Evolutionary conservation across 441 rosid species (phyloP), one percentile per base, ranked within the genome.

Genomic region (Croton setiger): DNA sequence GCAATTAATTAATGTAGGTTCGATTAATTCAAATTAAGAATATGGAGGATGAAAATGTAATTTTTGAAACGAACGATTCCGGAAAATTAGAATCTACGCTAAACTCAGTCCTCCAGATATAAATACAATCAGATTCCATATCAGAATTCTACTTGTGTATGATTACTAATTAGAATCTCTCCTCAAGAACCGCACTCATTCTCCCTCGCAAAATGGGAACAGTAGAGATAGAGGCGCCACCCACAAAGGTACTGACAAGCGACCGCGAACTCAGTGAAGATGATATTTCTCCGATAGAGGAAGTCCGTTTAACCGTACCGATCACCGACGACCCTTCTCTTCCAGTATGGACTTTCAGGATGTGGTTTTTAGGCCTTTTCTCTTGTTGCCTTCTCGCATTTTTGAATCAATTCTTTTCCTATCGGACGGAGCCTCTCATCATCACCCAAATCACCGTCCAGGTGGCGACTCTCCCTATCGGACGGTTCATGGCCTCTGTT

Each of bases 381-480:
- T 81, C 91, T 3, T 86, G 88, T 62, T 52, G 53, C 8, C 78
- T 84, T 27, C 87, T 86, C 35, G 83, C 87, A 4, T 86, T 86
- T 58, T 41, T 84, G 60, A 86, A 83, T 80, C 85, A 82, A 21
- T 81, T 86, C 79, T 92, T 92, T 70, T 62, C 87, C 18, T 91
- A 91, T 84, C 78, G 97, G n/a, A 86, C 93, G 0, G 93, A 91
- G 84, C 91, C 97, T 5, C 88, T 91, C 3, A 47, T 91, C 67
- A 81, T 89, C 53, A 88, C 97, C 55, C 97, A 92, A 77, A 89
- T 89, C 82, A 88, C 92, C 15, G 91, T 89, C 73, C 92, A 86
- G 77, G 88, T 91, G 0, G 95, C 93, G 21, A 76, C 89, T 5
- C 89, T 90, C 6, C 98, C 96, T 4, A 73, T 87, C 4, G 96